Base-by-base conservation (phyloP, 345 rosid species). In the Firmiana major region DNA sequence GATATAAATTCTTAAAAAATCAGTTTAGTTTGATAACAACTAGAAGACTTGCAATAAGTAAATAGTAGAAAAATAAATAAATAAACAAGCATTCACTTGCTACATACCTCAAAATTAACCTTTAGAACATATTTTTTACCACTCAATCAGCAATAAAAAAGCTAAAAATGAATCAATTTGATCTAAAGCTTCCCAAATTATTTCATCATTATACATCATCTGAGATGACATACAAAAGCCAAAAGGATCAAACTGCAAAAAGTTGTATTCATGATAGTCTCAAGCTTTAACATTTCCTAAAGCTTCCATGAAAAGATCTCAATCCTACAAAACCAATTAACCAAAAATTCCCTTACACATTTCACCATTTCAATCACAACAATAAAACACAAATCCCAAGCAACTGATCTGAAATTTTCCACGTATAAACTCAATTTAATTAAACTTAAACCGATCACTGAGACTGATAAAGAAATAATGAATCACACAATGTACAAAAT, bases 401-500 rank as follows among this genome's bases (percentile, higher is more conserved):
- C 19, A 54, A 34, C 43, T 11, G 64, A 55, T 55, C 63, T n/a
- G 49, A 73, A 73, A 38, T 10, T 73, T 55, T 54, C 51, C 51
- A 73, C 34, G 36, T 6, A 73, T 58, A 6, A 72, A 43, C 36
- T 36, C 64, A 19, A 4, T 51, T 53, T 16, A 1, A 62, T 17
- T 16, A 22, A 59, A 45, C 19, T 45, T 26, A 74, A 8, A 60
- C 9, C 22, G 42, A 60, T 43, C 60, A 75, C 51, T 48, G 58
- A 46, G 69, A 49, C 24, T 40, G 10, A 40, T 21, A 22, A 73
- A 38, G 49, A 38, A 57, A 55, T 12, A 36, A 9, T 13, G 57
- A 73, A 42, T 46, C 36, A 74, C 34, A 75, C 60, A 75, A 31
- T 63, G 60, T 15, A 75, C 46, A 48, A 51, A 74, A 62, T 21